These are phyloP conservation scores for Chlorokybus atmophyticus DNA, from an alignment of 139 green algal species.

Conservation along the genomic window DNA sequence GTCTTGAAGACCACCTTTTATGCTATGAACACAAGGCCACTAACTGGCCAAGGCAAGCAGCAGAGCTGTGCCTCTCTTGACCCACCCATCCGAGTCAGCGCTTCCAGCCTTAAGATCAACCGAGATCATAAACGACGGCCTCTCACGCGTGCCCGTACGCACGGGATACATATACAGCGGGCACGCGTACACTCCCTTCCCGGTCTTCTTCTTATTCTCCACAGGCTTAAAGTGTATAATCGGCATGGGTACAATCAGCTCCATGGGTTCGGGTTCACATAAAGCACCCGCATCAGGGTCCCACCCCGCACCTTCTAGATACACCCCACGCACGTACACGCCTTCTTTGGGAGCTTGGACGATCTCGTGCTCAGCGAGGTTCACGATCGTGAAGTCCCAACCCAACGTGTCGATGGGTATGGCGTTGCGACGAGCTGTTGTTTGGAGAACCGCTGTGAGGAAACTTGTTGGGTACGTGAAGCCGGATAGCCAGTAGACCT, in stretches of 20 bases:
- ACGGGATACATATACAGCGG: slow-evolving; percentile 72
- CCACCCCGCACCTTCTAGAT: slow-evolving; percentile 66
- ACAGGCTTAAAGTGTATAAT: slow-evolving; percentile 74
- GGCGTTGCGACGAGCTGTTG: slow-evolving; percentile 46
- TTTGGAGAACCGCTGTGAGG: slow-evolving; percentile 64
- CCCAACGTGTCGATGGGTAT: slow-evolving; percentile 71
- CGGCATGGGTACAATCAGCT: slow-evolving; percentile 77
- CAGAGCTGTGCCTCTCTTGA: slow-evolving; percentile 60
- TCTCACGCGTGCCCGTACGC: slow-evolving; percentile 59
- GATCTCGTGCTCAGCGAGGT: slow-evolving; percentile 58
- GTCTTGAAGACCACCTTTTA: no score
- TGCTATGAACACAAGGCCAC: not conserved
- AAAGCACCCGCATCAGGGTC: slow-evolving; percentile 64
- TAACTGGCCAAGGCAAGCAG: slow-evolving; percentile 46
- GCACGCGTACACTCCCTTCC: slow-evolving; percentile 54
- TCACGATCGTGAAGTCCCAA: slow-evolving; percentile 67
- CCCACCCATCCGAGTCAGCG: slow-evolving; percentile 60
- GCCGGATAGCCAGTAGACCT: slow-evolving; percentile 66
- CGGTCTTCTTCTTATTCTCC: slow-evolving; percentile 61
- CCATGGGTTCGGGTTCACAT: slow-evolving; percentile 69
- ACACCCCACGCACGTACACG: slow-evolving; percentile 70
- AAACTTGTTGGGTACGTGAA: slow-evolving; percentile 79
- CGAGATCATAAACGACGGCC: slow-evolving; percentile 63
- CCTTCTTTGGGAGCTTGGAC: slow-evolving; percentile 56
- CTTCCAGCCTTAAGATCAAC: slow-evolving; percentile 56